Conservation (phyloP, 805 yeast genomes). For the Saccharomycopsis olivae region DNA sequence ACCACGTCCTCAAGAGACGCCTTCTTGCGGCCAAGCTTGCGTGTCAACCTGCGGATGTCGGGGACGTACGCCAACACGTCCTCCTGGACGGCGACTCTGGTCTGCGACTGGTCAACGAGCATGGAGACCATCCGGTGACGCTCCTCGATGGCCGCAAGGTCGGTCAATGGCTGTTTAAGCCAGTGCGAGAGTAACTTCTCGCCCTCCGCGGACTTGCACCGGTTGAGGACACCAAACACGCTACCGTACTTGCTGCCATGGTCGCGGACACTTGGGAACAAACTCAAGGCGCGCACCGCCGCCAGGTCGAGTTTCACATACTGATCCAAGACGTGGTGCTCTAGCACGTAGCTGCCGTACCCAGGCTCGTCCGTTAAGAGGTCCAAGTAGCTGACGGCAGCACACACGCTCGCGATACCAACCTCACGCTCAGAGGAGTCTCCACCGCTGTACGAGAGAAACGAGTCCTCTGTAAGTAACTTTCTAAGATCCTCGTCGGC, state of each 20-base stretch:
- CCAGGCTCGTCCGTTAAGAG: conserved; percentile 47
- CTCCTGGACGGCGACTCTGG: conserved; percentile 55
- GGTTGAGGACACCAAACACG: conserved; percentile 73
- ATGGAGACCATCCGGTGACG: conserved; percentile 71
- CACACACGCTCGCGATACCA: conserved; percentile 55
- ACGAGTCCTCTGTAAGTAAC: conserved; percentile 18
- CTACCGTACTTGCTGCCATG: conserved; percentile 41
- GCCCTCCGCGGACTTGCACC: conserved; percentile 87
- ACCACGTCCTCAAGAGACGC: conserved; percentile 83
- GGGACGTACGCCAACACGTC: conserved; percentile 68
- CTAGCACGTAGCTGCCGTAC: conserved; percentile 44
- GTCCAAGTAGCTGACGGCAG: conserved; percentile 59
- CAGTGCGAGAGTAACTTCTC: conserved; percentile 80
- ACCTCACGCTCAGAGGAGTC: conserved; percentile 38
- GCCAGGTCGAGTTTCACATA: conserved; percentile 88
- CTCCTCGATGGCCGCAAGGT: conserved; percentile 42
- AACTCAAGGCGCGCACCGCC: conserved; percentile 77
- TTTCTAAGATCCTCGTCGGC: conserved; percentile 67
- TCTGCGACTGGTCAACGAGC: conserved; percentile 56
- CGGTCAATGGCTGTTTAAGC: conserved; percentile 91
- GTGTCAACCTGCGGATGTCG: conserved; percentile 66
- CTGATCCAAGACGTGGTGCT: conserved; percentile 60
- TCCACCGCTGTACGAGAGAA: conserved; percentile 40
- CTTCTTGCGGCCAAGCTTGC: conserved; percentile 43
- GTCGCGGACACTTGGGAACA: conserved; percentile 54